These are phyloP conservation scores for Starmerella gropengiesseri DNA, from an alignment of 805 yeast genomes.

Conservation along the genomic window DNA sequence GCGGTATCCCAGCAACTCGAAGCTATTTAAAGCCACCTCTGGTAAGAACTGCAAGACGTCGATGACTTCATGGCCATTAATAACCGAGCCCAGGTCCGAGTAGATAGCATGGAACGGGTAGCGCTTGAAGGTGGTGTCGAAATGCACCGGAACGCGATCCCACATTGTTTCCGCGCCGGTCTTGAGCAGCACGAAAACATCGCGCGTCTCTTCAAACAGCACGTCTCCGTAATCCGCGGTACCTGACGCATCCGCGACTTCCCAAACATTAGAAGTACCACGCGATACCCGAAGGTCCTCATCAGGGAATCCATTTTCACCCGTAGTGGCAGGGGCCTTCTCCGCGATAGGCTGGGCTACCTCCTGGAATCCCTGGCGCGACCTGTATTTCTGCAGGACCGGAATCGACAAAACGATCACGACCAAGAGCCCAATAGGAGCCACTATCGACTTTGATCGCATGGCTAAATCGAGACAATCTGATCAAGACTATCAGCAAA, in stretches of 20 bases:
- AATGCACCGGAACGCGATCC: slow-evolving; percentile 31
- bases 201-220: slow-evolving; percentile 2
- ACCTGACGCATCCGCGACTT: neutral
- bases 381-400: no score
- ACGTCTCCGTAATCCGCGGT: neutral
- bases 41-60: slow-evolving; percentile 28
- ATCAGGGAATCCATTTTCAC: neutral
- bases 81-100: slow-evolving; percentile 28
- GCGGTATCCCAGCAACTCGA: slow-evolving; percentile 23
- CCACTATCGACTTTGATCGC: no score
- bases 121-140: slow-evolving; percentile 28
- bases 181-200: slow-evolving; percentile 30
- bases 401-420: no score
- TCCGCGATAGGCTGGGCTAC: neutral
- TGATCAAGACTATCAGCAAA: no score
- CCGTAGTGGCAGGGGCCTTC: neutral
- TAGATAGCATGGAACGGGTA: slow-evolving; percentile 30
- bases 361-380: no score
- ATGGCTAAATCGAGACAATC: no score
- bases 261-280: slow-evolving; percentile 1
- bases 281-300: neutral
- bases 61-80: slow-evolving; percentile 29
- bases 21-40: slow-evolving; percentile 20
- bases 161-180: slow-evolving; percentile 31
- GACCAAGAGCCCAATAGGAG: no score